A percentile compares a stretch with the other conserved stretches of the same genome.
Evolutionary conservation across 768 basidiomycete genomes (phyloP).

Genomic region (Suillus weaverae): DNA sequence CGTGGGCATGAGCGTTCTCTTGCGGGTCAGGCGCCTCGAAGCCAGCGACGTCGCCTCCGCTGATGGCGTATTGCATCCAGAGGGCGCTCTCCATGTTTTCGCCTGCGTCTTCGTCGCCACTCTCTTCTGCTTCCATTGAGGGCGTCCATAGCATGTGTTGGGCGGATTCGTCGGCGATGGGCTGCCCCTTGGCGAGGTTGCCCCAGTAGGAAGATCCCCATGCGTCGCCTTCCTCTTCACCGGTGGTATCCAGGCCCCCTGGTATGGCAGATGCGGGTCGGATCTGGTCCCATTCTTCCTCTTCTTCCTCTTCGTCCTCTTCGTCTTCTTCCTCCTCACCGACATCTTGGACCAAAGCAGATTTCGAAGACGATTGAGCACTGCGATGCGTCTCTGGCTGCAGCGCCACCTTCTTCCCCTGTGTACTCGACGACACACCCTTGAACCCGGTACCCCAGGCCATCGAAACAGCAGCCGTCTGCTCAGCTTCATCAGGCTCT

Average conservation of each 20-base stretch:
- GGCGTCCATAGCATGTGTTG: conserved; percentile 31
- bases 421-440: conserved; percentile 7
- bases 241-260: not conserved
- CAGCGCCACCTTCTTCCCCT: conserved; percentile 17
- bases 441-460: conserved; percentile 13
- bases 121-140: conserved; percentile 15
- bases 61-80: conserved; percentile 34
- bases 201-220: conserved; percentile 25
- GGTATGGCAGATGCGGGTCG: conserved; percentile 13
- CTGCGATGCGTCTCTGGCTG: conserved; percentile 12
- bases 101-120: conserved; percentile 23
- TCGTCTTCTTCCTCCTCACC: conserved; percentile 13
- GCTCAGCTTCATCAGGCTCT: conserved; percentile 17
- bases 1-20: not conserved
- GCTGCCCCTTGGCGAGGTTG: conserved; percentile 23
- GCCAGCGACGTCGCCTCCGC: conserved; percentile 22
- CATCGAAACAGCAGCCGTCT: conserved; percentile 10
- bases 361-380: conserved; percentile 13
- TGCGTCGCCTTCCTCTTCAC: not conserved
- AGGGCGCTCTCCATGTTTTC: conserved; percentile 21
- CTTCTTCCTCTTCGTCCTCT: conserved; percentile 1
- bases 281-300: conserved; percentile 28
- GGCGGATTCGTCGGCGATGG: conserved; percentile 16
- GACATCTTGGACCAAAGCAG: conserved; percentile 17
- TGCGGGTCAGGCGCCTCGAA: conserved; percentile 12